Base-by-base conservation (phyloP, 495 filamentous ascomycete species). In the Chaetomium cochliodes region DNA sequence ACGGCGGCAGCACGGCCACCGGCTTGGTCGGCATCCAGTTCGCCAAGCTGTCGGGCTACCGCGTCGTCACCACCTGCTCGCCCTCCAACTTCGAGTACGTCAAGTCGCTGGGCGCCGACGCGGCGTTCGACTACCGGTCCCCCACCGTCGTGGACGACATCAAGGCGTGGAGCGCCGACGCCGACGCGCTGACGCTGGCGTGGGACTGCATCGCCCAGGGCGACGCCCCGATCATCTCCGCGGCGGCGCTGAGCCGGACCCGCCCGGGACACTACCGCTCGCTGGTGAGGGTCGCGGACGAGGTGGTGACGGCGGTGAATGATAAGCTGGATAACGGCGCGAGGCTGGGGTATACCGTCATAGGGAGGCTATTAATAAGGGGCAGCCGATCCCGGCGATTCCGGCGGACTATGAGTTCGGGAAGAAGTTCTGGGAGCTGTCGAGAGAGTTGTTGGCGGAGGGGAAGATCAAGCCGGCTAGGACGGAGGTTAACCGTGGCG, bases 1-100 rank as follows among this genome's bases (percentile, higher is more conserved):
- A 82, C 73, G 83, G 82, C 63, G 83, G 81, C 44, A 76, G 78
- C 64, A 81, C 79, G 0, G 78, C 79, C 7, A 81, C 81, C 0
- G 82, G 83, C 18, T 67, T 81, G 23, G 77, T 75, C 30, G 80
- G 75, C 9, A 74, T 84, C 56, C 80, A 84, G 67, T 78, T 73
- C 68, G 77, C 81, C 30, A 75, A 73, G 59, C 69, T 73, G 22
- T 83, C 81, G 8, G 81, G 81, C 2, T 79, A 78, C 54, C 69
- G 66, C 8, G 79, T 82, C 25, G 62, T 79, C 28, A 69, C 80
- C 18, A 83, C 82, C 6, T 68, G 79, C 25, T 79, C 77, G 25
- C 75, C 75, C 0, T 65, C 64, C 62, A 81, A 84, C 67, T 78
- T 79, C 64, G 72, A 67, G 8, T 70, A 74, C n/a, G 64, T 82